Evolutionary conservation across 371 early-diverging fungal genomes (phyloP), one percentile per base, ranked within the genome.

Genomic region (Catenaria anguillulae): DNA sequence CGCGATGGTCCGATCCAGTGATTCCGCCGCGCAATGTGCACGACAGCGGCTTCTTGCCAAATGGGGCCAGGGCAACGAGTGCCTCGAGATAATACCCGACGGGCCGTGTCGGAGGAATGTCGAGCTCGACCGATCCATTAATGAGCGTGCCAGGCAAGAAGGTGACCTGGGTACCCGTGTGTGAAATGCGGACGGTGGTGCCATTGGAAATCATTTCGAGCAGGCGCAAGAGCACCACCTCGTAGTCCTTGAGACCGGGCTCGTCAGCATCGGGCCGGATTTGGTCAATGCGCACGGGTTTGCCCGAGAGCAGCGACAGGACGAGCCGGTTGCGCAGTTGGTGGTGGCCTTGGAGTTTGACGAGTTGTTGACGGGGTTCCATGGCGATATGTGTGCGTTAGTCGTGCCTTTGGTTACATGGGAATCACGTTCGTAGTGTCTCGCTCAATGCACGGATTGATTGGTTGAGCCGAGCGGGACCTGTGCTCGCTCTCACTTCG

Each of bases 121-220:
- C 93, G 70, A 91, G 90, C 55, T 75, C 71, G 29, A 95, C 72
- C 60, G 79, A 83, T 33, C 97, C 97, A 62, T 94, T 95, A 35
- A 76, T 76, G 64, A 97, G 85, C 56, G 87, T 80, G 26, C 97
- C 97, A 0, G 97, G 97, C 62, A 83, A 80, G 66, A 87, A 90
- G 10, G 84, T 66, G 31, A 97, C 76, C 35, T 86, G 78, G 15
- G 95, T 94, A 75, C 89, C 97, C 29, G 96, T 89, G 66, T 93
- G 89, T 65, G 83, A 89, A 68, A 97, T 94, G 61, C 91, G 91
- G 37, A 93, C 83, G 19, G 77, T 76, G 23, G 88, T 84, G 26
- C 96, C 97, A 73, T 97, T 93, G 42, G 95, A 93, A 15, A 87
- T 78, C 65, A 88, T 86, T 68, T 97, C 96, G 55, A 95, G 68